A percentile compares a stretch with the other conserved stretches of the same genome.
Conservation (phyloP, 164 flowering plant genomes). For the Sedum album region DNA sequence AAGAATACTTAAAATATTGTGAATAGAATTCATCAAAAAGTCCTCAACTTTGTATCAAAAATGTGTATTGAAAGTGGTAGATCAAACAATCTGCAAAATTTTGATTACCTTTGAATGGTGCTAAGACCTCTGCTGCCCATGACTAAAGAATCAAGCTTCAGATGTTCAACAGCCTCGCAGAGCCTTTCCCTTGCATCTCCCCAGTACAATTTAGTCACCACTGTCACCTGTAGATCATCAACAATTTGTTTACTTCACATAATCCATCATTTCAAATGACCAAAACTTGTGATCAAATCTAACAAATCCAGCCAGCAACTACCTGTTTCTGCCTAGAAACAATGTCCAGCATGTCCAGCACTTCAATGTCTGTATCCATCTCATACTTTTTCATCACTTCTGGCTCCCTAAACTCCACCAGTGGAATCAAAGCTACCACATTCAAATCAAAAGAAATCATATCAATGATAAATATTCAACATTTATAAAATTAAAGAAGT, state of each 20-base stretch:
- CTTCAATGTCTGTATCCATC: slow-evolving; percentile 44
- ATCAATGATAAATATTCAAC: too few relatives aligned
- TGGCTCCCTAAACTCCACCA: slow-evolving; percentile 54
- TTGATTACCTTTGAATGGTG: slow-evolving; percentile 29
- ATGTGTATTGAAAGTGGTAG: too few relatives aligned
- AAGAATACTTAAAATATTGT: background rate
- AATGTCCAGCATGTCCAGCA: slow-evolving; percentile 52
- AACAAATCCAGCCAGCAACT: background rate
- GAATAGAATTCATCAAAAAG: too few relatives aligned
- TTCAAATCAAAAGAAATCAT: too few relatives aligned
- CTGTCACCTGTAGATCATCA: slow-evolving; percentile 26
- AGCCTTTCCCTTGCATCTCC: slow-evolving; percentile 58
- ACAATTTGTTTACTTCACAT: background rate
- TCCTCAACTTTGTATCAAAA: too few relatives aligned
- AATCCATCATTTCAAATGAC: background rate
- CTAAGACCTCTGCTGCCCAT: slow-evolving; percentile 50
- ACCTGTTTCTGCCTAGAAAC: slow-evolving; percentile 57
- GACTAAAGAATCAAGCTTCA: slow-evolving; percentile 37
- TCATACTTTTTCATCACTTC: slow-evolving; percentile 48
- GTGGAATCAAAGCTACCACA: slow-evolving; percentile 61
- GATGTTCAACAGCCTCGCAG: slow-evolving; percentile 29
- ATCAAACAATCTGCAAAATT: background rate
- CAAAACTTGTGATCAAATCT: background rate
- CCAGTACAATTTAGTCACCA: slow-evolving; percentile 68
- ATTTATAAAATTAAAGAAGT: background rate